Evolutionary conservation across 2,329 filamentous ascomycete genomes (phyloP), one percentile per base, ranked within the genome.

Genomic region (Phaeomoniella chlamydospora): DNA sequence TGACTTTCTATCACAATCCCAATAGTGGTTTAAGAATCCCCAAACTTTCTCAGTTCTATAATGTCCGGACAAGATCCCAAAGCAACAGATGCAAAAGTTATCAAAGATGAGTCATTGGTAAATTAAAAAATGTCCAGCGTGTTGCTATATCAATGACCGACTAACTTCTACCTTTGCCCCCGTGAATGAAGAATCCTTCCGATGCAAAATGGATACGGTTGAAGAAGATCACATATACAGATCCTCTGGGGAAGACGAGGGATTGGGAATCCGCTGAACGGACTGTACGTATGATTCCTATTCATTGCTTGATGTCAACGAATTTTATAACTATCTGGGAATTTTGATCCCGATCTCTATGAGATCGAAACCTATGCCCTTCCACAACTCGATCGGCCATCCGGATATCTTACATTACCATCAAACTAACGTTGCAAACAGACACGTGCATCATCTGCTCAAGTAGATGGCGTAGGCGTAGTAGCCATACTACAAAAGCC

Each of bases 61-160:
- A 11, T 37, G 22, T n/a, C 22, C 22, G 22, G 22, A 26, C 22
- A 26, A n/a, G 22, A 26, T n/a, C 22, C 22, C 22, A 26, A 26
- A n/a, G 22, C 22, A 26, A 26, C 22, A 26, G 22, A 26, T 26
- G 22, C 22, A n/a, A 26, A 26, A n/a, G 22, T 26, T n/a, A 6
- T 26, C 22, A 26, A 26, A 26, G 22, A 26, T 9, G 22, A 26
- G 22, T n/a, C 22, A n/a, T n/a, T 26, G 22, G 22, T 26, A 26
- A 9, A n/a, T n/a, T n/a, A n/a, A n/a, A n/a, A n/a, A n/a, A n/a
- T n/a, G n/a, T n/a, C n/a, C n/a, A n/a, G n/a, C n/a, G n/a, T n/a
- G n/a, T n/a, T n/a, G n/a, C n/a, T n/a, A n/a, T n/a, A 26, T 9
- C 22, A 9, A 26, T 26, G 22, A 26, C 22, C 6, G n/a, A 26